These are phyloP conservation scores for Lactarius vividus DNA, from an alignment of 768 basidiomycete species.

Conservation along the genomic window DNA sequence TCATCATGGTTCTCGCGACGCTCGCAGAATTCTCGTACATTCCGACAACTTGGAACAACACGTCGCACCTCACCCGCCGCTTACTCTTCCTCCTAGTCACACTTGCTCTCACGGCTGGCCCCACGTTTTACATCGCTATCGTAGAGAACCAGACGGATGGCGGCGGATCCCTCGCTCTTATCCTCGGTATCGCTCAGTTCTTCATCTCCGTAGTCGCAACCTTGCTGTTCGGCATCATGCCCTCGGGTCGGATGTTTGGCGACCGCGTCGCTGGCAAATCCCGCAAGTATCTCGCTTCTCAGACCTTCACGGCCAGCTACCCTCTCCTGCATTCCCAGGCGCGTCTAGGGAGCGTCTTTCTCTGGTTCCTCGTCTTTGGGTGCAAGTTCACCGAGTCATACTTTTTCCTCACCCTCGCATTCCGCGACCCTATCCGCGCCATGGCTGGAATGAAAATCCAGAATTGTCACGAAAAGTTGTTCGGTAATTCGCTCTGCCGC, in stretches of 20 bases:
- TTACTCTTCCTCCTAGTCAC: constrained; percentile 87
- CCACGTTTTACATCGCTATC: constrained; percentile 92
- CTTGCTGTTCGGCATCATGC: constrained; percentile 85
- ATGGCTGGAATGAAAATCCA: constrained; percentile 98
- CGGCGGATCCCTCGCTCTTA: constrained; percentile 74
- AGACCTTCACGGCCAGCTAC: constrained; percentile 98
- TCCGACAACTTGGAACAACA: constrained; percentile 98
- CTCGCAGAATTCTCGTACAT: constrained; percentile 96
- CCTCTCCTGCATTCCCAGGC: constrained; percentile 60
- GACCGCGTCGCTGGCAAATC: constrained; percentile 95
- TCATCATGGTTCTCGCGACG: constrained; percentile 96
- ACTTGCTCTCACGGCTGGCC: constrained; percentile 86
- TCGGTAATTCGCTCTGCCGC: constrained; percentile 77
- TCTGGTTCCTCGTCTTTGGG: constrained; percentile 93
- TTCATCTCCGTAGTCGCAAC: constrained; percentile 87
- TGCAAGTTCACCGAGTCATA: constrained; percentile 98
- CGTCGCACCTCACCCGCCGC: constrained; percentile 90
- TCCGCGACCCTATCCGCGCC: constrained; percentile 88
- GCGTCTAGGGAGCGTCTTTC: constrained; percentile 72
- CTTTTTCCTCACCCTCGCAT: constrained; percentile 95
- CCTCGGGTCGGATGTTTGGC: constrained; percentile 98
- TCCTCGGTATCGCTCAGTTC: constrained; percentile 96
- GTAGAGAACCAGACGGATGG: constrained; percentile 56
- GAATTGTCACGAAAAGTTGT: constrained; percentile 82
- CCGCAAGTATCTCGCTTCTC: constrained; percentile 95